Evolutionary conservation across 495 filamentous ascomycete genomes (phyloP), one percentile per base, ranked within the genome.

Genomic region (Penicillium pancosmium): DNA sequence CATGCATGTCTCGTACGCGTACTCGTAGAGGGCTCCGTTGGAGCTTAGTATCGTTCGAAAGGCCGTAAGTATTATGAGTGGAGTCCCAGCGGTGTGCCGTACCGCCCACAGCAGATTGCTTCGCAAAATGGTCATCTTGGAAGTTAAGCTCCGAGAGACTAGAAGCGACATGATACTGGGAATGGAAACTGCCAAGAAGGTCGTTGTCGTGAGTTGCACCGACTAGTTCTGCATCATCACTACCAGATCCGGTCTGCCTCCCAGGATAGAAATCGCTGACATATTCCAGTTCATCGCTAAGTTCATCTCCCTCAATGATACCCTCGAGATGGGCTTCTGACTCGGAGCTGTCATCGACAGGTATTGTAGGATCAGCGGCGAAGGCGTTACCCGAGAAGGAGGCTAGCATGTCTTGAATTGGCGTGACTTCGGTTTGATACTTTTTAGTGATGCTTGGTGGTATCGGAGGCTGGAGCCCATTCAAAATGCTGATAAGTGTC

Each of bases 351-450:
- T 60, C 50, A 40, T 67, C 59, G 10, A 54, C 23, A 38, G 63
- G 52, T 12, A 65, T 46, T 12, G 50, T 41, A 27, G 61, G 55
- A 40, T 74, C 68, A 16, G 80, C 61, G 9, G 77, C 80, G 70
- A 94, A 93, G 0, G 90, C 90, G 75, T 97, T 86, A 3, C 90
- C 91, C 9, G 91, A 88, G 57, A 99, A 88, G 0, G 92, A 96
- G 7, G 91, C 89, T 49, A 99, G 82, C 80, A 98, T 86, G 62
- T 97, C 90, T 64, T 92, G 73, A 4, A 98, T 79, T 0, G 93
- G 89, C 56, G 95, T 85, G 23, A 96, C 84, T 55, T 93, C 84
- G 2, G 93, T 98, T 41, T 88, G 84, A 69, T 97, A 99, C 67
- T 93, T 93, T 55, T 85, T 81, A 54, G 88, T 86, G 48, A 88